Conservation (phyloP, 2,329 filamentous ascomycete genomes). For the Pezicula radicicola region DNA sequence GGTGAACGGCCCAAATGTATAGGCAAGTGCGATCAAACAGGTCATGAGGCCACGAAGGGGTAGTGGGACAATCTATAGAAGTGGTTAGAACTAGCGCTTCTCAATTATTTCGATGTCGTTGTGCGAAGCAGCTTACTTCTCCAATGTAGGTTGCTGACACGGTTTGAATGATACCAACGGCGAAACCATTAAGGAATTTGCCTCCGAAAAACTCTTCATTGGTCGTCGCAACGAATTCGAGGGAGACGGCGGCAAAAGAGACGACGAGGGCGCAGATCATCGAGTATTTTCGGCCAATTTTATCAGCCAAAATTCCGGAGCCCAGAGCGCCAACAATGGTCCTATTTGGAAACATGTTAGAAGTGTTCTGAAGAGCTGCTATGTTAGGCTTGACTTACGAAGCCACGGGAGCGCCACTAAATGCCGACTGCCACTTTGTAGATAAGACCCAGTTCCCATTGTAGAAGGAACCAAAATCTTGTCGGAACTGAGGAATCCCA, state of each 20-base stretch:
- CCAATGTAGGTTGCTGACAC: conserved; percentile 44
- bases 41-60: too few relatives aligned
- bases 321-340: conserved; percentile 32
- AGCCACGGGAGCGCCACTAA: conserved; percentile 39
- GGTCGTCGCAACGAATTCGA: conserved; percentile 28
- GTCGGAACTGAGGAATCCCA: conserved; percentile 40
- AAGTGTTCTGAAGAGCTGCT: neutral
- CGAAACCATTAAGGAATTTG: conserved; percentile 37
- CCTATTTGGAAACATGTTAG: conserved; percentile 1
- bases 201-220: conserved; percentile 41
- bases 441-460: conserved; percentile 35
- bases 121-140: too few relatives aligned
- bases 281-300: conserved; percentile 30
- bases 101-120: too few relatives aligned
- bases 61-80: too few relatives aligned
- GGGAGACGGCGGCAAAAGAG: conserved; percentile 30
- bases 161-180: conserved; percentile 43
- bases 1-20: conserved; percentile 29
- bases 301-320: conserved; percentile 33
- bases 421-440: conserved; percentile 42
- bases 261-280: conserved; percentile 33
- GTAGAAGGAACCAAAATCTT: conserved; percentile 37
- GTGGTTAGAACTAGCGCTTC: too few relatives aligned
- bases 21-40: too few relatives aligned
- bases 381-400: conserved; percentile 22